Percentiles rank a stretch among this genome's conserved stretches.
These are phyloP conservation scores for Aureobasidium vineae DNA, from an alignment of 2,329 filamentous ascomycete genomes.

Conservation along the genomic window DNA sequence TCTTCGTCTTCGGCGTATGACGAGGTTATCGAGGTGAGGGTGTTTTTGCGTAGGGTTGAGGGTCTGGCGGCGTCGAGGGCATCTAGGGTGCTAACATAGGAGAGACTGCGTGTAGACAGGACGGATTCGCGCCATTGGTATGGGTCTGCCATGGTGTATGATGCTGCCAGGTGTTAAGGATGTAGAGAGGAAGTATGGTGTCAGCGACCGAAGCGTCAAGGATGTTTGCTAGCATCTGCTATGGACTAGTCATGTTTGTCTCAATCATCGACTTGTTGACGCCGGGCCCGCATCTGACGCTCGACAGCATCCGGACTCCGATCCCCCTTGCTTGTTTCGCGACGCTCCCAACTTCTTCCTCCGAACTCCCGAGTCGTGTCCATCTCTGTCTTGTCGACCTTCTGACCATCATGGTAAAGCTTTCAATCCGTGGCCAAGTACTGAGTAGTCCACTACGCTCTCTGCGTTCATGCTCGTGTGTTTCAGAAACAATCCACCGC, in stretches of 20 bases:
- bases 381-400: neutral
- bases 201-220: neutral
- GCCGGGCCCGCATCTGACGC: no score
- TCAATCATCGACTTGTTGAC: neutral
- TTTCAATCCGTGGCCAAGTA: neutral
- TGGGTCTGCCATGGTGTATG: conserved; percentile 19
- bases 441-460: neutral
- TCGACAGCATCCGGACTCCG: no score
- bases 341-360: neutral
- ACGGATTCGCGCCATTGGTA: conserved; percentile 35
- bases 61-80: conserved; percentile 13
- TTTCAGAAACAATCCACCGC: conserved; percentile 17
- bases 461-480: conserved; percentile 1
- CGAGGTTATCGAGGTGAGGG: conserved; percentile 29
- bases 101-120: conserved; percentile 39
- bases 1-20: conserved; percentile 28
- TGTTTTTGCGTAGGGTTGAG: conserved; percentile 31
- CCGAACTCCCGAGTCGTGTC: neutral
- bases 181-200: neutral
- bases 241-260: neutral
- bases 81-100: conserved; percentile 36
- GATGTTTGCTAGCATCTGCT: neutral
- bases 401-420: neutral
- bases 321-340: neutral
- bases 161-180: neutral